Conservation (phyloP, 192 early-diverging fungal species). For the Paraglomus occultum region DNA sequence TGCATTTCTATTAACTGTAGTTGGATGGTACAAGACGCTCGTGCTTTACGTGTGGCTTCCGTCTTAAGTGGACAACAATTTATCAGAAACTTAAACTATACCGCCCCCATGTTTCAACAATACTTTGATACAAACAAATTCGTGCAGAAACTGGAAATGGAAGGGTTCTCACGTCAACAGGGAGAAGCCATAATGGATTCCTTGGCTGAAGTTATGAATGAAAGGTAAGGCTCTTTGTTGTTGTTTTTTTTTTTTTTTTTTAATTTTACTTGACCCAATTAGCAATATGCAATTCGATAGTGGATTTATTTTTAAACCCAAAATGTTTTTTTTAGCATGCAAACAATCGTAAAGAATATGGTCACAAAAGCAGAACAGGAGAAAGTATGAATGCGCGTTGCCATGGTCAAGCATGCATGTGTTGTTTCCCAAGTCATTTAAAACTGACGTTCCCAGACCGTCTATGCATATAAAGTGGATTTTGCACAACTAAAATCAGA, state of each 20-base stretch:
- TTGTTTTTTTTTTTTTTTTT: background rate
- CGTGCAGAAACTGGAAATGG: constrained; percentile 64
- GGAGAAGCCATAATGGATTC: constrained; percentile 76
- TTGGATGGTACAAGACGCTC: no score
- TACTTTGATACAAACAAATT: constrained; percentile 85
- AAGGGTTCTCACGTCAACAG: constrained; percentile 69
- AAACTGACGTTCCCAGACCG: constrained; percentile 42
- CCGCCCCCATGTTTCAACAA: constrained; percentile 16
- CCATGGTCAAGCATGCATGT: background rate
- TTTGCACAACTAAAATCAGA: constrained; percentile 87
- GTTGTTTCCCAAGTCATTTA: background rate
- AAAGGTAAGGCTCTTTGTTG: constrained; percentile 51
- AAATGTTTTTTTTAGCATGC: no score
- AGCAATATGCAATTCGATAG: constrained; percentile 23
- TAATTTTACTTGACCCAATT: constrained; percentile 21
- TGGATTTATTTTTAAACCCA: background rate
- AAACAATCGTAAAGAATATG: constrained; percentile 57
- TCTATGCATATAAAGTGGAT: constrained; percentile 87
- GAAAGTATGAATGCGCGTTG: constrained; percentile 44
- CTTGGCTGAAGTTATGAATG: constrained; percentile 65
- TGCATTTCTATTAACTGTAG: no score
- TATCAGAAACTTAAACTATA: no score
- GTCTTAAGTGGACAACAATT: no score
- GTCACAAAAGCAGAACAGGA: constrained; percentile 84
- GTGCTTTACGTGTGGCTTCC: no score